Evolutionary conservation across 2,329 filamentous ascomycete species (phyloP).

Genomic region (Neoascochyta sp.): DNA sequence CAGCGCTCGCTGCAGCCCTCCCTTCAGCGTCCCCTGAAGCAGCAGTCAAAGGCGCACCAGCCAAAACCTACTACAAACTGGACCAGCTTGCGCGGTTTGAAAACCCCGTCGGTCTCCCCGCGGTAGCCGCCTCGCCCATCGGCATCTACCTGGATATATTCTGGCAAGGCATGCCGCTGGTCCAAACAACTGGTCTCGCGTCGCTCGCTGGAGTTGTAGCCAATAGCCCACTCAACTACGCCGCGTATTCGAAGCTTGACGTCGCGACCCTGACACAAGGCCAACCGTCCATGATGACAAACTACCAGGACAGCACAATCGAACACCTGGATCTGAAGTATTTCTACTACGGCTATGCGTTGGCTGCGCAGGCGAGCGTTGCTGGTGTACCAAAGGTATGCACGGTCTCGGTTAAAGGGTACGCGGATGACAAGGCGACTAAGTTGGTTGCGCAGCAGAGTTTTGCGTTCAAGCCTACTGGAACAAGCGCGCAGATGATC

Average conservation of each 20-base stretch:
- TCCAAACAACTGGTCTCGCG: constrained; percentile 1
- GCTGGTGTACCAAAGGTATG: constrained; percentile 1
- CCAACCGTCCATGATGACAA: constrained; percentile 1
- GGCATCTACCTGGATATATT: constrained; percentile 1
- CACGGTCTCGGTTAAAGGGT: constrained; percentile 4
- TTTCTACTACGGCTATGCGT: constrained; percentile 4
- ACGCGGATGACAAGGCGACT: not conserved
- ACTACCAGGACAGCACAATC: constrained; percentile 2
- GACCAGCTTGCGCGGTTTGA: constrained; percentile 3
- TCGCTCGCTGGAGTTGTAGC: not conserved
- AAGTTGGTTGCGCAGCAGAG: constrained; percentile 1
- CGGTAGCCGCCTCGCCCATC: constrained; percentile 2
- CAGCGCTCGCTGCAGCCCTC: too few species aligned
- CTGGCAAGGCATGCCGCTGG: constrained; percentile 4
- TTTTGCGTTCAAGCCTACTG: constrained; percentile 1
- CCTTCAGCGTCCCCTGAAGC: too few species aligned
- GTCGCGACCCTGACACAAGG: constrained; percentile 1
- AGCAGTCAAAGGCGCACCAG: too few species aligned
- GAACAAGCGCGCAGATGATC: constrained; percentile 3
- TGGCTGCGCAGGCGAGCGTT: not conserved
- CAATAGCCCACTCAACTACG: constrained; percentile 4
- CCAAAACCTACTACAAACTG: not conserved
- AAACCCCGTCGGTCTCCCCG: constrained; percentile 3
- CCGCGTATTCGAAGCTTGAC: constrained; percentile 1
- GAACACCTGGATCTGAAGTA: constrained; percentile 3